Base-by-base conservation (phyloP, 768 basidiomycete species). In the Panaeolus papilionaceus region DNA sequence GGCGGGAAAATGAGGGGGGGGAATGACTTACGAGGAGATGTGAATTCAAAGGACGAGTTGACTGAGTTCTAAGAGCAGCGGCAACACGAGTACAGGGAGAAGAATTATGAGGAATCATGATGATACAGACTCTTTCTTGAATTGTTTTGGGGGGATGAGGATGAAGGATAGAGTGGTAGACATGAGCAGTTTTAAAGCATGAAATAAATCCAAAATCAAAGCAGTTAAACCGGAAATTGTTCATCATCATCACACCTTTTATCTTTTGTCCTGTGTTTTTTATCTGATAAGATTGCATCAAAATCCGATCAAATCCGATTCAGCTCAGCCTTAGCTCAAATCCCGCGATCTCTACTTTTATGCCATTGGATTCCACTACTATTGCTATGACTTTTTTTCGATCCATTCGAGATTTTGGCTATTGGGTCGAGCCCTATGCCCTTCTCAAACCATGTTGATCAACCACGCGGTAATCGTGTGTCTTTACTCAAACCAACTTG, bases 11-110 rank as follows among this genome's bases (percentile, higher is more conserved):
- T 33, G 11, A 14, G 12, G 33, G 28, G 28, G 12, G 10, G 16
- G 16, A 58, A 37, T 51, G 38, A 64, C 85, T 40, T 67, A 91
- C 89, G 12, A 89, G 86, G 72, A 87, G 88, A 68, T 82, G 86
- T 3, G 88, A 86, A 62, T 78, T 85, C 74, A 81, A 82, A 1
- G 83, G 77, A 38, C 81, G 80, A 23, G 77, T 75, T 58, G 81
- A 82, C 64, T 73, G 79, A 18, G 79, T 67, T 47, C 75, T 74
- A 69, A 80, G 71, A 62, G 80, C 75, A 68, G 78, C 66, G 66
- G 79, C 66, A 42, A 79, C 71, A n/a, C 81, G 65, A 9, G 72
- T 72, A 61, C 79, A 73, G 49, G 83, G 75, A 38, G 73, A 58
- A 67, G 78, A 63, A 71, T 71, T 73, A 67, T 81, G 79, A 58